Evolutionary conservation across 352 stramenopile genomes (phyloP).

Genomic region (Pythium inflatum): DNA sequence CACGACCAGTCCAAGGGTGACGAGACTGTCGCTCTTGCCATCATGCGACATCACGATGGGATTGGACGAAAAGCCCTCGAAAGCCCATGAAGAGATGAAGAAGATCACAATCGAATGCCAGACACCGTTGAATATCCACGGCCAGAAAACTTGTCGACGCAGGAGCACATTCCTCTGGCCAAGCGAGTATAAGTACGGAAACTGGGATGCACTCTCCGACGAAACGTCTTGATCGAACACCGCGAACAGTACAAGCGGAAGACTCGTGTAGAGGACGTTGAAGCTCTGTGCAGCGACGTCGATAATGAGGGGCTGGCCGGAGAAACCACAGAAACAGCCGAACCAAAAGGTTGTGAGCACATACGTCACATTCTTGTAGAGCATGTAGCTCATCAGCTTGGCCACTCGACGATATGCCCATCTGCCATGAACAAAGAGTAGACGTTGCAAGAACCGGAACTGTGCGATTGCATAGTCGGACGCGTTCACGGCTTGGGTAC

Average conservation of each 20-base stretch:
- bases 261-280: constrained; percentile 81
- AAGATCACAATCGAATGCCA: constrained; percentile 86
- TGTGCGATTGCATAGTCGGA: constrained; percentile 94
- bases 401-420: constrained; percentile 92
- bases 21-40: constrained; percentile 56
- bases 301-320: constrained; percentile 76
- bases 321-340: constrained; percentile 79
- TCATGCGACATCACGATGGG: constrained; percentile 43
- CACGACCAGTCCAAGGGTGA: constrained; percentile 78
- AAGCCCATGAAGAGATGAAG: constrained; percentile 75
- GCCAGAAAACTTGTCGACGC: constrained; percentile 70
- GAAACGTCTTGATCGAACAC: constrained; percentile 83
- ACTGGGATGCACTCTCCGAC: constrained; percentile 63
- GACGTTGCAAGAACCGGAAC: constrained; percentile 92
- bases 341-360: constrained; percentile 87
- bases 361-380: constrained; percentile 95
- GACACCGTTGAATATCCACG: constrained; percentile 82
- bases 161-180: constrained; percentile 74
- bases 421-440: constrained; percentile 93
- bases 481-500: constrained; percentile 92
- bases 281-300: constrained; percentile 82
- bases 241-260: constrained; percentile 76
- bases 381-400: constrained; percentile 94
- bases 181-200: constrained; percentile 68
- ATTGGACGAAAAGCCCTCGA: constrained; percentile 35